A percentile compares a stretch with the other conserved stretches of the same genome.
These are phyloP conservation scores for Penicillium sp. DNA, from an alignment of 2,329 filamentous ascomycete genomes.

Conservation along the genomic window DNA sequence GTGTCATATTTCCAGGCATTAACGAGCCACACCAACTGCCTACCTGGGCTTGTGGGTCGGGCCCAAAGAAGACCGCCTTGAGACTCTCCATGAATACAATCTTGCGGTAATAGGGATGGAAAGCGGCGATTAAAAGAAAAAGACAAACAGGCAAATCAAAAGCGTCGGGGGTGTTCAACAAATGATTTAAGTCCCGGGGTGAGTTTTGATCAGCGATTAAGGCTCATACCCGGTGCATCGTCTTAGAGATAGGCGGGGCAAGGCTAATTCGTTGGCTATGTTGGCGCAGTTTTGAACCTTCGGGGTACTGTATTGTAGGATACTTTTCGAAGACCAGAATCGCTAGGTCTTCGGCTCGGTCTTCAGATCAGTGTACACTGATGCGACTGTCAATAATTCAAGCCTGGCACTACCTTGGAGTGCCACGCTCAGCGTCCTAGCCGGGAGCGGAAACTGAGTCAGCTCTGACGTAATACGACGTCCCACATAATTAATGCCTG, in stretches of 20 bases:
- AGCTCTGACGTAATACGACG: constrained; percentile 8
- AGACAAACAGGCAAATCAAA: background rate
- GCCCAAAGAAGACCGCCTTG: constrained; percentile 82
- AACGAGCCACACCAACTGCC: constrained; percentile 21
- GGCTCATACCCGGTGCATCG: constrained; percentile 8
- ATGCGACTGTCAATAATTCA: background rate
- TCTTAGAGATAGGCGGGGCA: constrained; percentile 10
- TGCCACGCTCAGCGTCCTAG: background rate
- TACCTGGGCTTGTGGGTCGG: constrained; percentile 91
- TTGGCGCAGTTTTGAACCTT: background rate
- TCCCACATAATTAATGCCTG: constrained; percentile 16
- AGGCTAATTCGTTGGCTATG: background rate
- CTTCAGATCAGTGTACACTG: background rate
- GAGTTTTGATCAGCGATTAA: constrained; percentile 7
- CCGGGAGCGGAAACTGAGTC: constrained; percentile 7
- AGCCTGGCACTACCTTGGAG: background rate
- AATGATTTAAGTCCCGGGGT: background rate
- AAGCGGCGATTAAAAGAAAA: background rate
- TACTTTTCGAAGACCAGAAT: background rate
- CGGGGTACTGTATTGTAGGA: background rate
- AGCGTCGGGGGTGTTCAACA: background rate
- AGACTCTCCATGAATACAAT: constrained; percentile 74
- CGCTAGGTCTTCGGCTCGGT: background rate
- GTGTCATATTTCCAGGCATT: constrained; percentile 1
- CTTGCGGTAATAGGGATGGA: background rate